Base-by-base conservation (phyloP, 1,284 basidiomycete genomes). In the Hortiboletus rubellus region DNA sequence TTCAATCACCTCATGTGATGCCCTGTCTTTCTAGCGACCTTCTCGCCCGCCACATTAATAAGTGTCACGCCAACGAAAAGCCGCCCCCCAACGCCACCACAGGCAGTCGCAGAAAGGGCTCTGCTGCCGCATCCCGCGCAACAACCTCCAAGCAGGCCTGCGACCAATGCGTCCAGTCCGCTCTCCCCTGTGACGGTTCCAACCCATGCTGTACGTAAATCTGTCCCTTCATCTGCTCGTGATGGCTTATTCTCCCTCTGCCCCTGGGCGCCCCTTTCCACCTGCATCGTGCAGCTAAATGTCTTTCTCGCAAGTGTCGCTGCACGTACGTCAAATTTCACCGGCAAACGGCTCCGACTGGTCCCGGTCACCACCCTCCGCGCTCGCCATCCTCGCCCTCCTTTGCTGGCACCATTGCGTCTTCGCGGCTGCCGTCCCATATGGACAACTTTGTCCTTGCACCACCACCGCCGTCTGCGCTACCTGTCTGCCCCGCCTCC, bases 271-370 rank as follows among this genome's bases (percentile, higher is more conserved):
- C 22, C 8, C 8, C 33, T 14, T 31, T 18, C 5, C 52, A 15
- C n/a, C 36, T 42, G 42, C 33, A 37, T 57, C 52, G 38, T 30
- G 27, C 59, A 92, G 91, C 86, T 5, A 92, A 92, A 78, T 94
- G 92, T 66, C 66, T 85, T 1, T 81, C 87, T 61, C 83, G 89
- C 47, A 91, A 91, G 68, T 81, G 79, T 57, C 79, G 85, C 5
- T 95, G 92, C 74, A 91, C 90, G 0, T 94, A 88, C 69, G 85
- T 91, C 74, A 93, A 94, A 67, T 91, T 91, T 65, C 87, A 89
- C 67, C 82, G 86, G n/a, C 89, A 91, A 65, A 89, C 89, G 0
- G 88, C 87, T 1, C 87, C 89, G 18, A 78, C 81, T 9, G 88
- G 88, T 8, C 87, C 88, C 17, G 88, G 87, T 17, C 88, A 82